Evolutionary conservation across 78 protist species (phyloP), one percentile per base, ranked within the genome.

Genomic region (Mantamonas sphyraenae): DNA sequence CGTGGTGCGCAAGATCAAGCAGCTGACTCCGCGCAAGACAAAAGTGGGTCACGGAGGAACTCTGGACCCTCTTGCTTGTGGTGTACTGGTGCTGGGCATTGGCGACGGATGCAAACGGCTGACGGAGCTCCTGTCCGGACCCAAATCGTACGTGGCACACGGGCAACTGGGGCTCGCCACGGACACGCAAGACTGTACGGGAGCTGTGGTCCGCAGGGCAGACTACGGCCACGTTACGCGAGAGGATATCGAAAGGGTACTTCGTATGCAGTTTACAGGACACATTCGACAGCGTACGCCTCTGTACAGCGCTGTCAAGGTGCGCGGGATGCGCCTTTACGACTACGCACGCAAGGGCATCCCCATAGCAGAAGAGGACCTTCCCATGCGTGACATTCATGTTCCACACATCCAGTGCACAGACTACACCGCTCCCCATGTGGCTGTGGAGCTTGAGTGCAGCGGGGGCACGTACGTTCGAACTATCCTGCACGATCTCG

Each of bases 11-110:
- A 10, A 5, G 26, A 17, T 58, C 10, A 2, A 9, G 24, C 64
- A 40, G 12, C 38, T 19, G 24, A 17, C 43, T 3, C 42, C 47
- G 47, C 65, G 31, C 30, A 59, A 59, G n/a, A n/a, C n/a, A n/a
- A n/a, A n/a, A 31, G 66, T 60, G 30, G 66, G 66, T 28, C 66
- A 60, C 66, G 66, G 66, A 2, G 66, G 66, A 22, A 60, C 66
- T 0, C 66, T 60, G n/a, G 66, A 60, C 66, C 66, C 66, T 24
- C 42, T 60, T 9, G 66, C 66, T 12, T 16, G 20, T 0, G 66
- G 66, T 3, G 3, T 60, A 19, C 31, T 60, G 3, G 66, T 60
- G 31, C 14, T 60, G 17, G 66, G 66, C 33, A 31, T 60, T 4
- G 66, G 66, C 20, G 0, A 1, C 24, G 66, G 51, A 20, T 37